These are phyloP conservation scores for Ambrosiella xylebori DNA, from an alignment of 2,329 filamentous ascomycete species.

Conservation along the genomic window DNA sequence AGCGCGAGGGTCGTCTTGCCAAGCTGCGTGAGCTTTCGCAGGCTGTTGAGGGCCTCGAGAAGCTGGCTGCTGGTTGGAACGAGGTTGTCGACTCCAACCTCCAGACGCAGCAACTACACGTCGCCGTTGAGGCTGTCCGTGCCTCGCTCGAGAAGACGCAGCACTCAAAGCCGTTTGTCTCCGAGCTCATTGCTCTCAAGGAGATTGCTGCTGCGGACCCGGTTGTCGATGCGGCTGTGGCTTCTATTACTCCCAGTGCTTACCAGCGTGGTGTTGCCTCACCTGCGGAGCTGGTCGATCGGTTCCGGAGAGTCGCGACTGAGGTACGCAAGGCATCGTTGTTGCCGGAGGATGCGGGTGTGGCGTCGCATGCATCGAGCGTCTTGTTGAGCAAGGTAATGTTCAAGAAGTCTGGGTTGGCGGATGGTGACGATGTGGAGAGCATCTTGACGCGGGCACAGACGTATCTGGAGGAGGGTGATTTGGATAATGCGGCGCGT, in stretches of 20 bases:
- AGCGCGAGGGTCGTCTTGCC: constrained; percentile 72
- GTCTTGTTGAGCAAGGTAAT: constrained; percentile 81
- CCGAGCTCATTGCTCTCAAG: constrained; percentile 85
- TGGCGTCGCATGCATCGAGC: constrained; percentile 84
- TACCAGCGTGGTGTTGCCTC: constrained; percentile 87
- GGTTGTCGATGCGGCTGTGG: constrained; percentile 82
- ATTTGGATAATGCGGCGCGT: constrained; percentile 75
- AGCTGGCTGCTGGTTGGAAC: constrained; percentile 78
- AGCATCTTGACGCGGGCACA: constrained; percentile 82
- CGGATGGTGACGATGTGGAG: constrained; percentile 78
- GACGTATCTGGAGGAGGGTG: constrained; percentile 77
- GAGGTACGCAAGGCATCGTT: constrained; percentile 92
- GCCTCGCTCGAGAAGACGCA: constrained; percentile 57
- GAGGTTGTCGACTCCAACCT: constrained; percentile 78
- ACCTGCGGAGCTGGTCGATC: constrained; percentile 72
- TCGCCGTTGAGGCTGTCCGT: constrained; percentile 85
- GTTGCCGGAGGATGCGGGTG: constrained; percentile 80
- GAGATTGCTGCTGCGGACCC: constrained; percentile 72
- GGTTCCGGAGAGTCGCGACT: constrained; percentile 78
- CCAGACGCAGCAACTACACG: constrained; percentile 87
- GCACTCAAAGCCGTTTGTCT: constrained; percentile 69
- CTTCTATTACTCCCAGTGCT: constrained; percentile 83
- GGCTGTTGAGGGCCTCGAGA: constrained; percentile 68
- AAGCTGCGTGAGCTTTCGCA: constrained; percentile 66
- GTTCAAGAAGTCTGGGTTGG: constrained; percentile 84